These are phyloP conservation scores for Bacidia rubella DNA, from an alignment of 495 filamentous ascomycete genomes.

Conservation along the genomic window DNA sequence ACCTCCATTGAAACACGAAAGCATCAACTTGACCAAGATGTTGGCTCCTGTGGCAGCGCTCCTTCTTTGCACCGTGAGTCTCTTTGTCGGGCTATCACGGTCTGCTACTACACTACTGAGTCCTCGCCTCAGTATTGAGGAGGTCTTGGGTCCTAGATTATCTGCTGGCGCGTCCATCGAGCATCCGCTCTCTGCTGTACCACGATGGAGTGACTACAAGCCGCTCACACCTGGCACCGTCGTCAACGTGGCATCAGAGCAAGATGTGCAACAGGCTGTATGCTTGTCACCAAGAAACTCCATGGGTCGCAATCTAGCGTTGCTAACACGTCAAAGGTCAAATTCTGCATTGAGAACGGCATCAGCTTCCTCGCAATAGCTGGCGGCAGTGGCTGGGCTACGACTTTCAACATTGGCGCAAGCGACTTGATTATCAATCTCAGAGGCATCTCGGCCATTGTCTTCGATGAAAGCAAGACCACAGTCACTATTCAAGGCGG, in stretches of 20 bases:
- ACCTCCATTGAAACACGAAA: too few relatives aligned
- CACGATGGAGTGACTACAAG: slow-evolving; percentile 21
- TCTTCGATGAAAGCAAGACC: slow-evolving; percentile 18
- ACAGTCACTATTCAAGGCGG: slow-evolving; percentile 18
- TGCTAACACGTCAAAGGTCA: slow-evolving; percentile 4
- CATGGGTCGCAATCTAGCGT: neutral
- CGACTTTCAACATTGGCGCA: slow-evolving; percentile 15
- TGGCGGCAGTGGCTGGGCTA: slow-evolving; percentile 22
- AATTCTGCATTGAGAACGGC: slow-evolving; percentile 11
- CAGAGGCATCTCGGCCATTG: slow-evolving; percentile 12
- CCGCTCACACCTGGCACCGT: slow-evolving; percentile 17
- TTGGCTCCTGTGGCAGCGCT: too few relatives aligned
- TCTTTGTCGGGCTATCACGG: too few relatives aligned
- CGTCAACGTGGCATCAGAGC: slow-evolving; percentile 20
- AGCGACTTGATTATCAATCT: slow-evolving; percentile 20
- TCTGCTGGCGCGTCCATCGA: neutral
- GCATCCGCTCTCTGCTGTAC: neutral
- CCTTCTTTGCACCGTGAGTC: too few relatives aligned
- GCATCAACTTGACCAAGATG: too few relatives aligned
- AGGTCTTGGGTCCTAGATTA: neutral
- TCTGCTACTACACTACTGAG: too few relatives aligned
- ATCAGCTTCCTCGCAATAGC: slow-evolving; percentile 21
- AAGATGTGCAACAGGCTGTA: slow-evolving; percentile 20
- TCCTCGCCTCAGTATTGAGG: neutral
- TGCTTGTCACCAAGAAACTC: neutral